Base-by-base conservation (phyloP, 768 basidiomycete species). In the Pleurotus djamor region DNA sequence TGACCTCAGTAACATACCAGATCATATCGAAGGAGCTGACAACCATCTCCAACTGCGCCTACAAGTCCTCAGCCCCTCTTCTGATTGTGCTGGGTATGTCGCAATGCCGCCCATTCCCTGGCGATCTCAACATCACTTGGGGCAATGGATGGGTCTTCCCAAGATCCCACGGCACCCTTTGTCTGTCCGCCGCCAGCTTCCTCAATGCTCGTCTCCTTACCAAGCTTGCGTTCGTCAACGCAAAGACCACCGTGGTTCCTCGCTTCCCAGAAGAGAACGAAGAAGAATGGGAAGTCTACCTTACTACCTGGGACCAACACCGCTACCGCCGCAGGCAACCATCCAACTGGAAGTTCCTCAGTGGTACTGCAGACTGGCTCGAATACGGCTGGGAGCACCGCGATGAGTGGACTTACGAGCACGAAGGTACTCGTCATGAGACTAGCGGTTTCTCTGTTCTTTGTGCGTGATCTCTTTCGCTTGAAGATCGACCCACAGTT, bases 361-460 rank as follows among this genome's bases (percentile, higher is more conserved):
- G 43, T 16, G 57, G 57, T 33, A 57, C 32, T 38, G 50, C 48
- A 32, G 33, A 57, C 21, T 60, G 59, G 52, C 49, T 65, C 48
- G 59, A 48, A 54, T 60, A 51, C 43, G 54, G 54, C 28, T 56
- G 54, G 54, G 49, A 61, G 10, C 60, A 61, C 36, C 47, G 49
- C 17, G 59, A 65, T 35, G 59, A 59, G 34, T 63, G 64, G 62
- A 60, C 38, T 10, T 63, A 63, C 54, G 61, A 65, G 32, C 62
- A 65, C 41, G 48, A 55, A 33, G 64, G 62, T 49, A 45, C 54
- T 32, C 36, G 54, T 14, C 5, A 44, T 37, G n/a, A 9, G 14
- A 14, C 13, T 10, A 38, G 41, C 8, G 54, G 54, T 34, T 56
- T 56, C 54, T 56, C 54, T 4, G 54, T 56, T 17, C 54, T 56